Percentiles rank a stretch among this genome's conserved stretches.
phyloP scores from a whole-genome alignment of 1,284 basidiomycete genomes.

The Ceratobasidium theobromae region DNA sequence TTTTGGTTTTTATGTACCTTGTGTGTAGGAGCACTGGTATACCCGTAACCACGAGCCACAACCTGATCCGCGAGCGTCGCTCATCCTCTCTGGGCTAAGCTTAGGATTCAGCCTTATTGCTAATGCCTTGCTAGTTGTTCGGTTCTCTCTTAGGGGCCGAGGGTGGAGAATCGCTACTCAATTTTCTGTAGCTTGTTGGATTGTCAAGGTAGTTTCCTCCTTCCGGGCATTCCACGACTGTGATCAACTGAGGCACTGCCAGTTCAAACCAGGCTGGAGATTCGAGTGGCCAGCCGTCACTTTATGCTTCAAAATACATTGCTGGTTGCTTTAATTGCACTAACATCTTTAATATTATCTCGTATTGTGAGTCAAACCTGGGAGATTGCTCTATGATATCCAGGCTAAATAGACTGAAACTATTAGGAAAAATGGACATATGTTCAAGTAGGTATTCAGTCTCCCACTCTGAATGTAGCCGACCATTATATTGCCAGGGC shows the following conservation, averaged over 20 bases:
- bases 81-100: conserved; percentile 46
- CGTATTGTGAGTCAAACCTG: conserved; percentile 36
- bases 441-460: conserved; percentile 29
- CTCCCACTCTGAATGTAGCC: neutral
- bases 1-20: neutral
- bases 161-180: conserved; percentile 43
- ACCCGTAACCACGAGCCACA: conserved; percentile 38
- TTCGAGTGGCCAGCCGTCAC: conserved; percentile 44
- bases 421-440: conserved; percentile 38
- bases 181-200: conserved; percentile 46
- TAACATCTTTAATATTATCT: conserved; percentile 37
- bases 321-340: conserved; percentile 44
- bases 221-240: neutral
- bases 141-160: conserved; percentile 44
- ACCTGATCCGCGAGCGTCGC: conserved; percentile 42
- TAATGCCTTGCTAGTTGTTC: conserved; percentile 46
- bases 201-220: conserved; percentile 43
- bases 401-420: neutral
- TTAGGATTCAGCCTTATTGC: conserved; percentile 48
- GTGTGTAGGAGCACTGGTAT: conserved; percentile 43
- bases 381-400: too few species aligned
- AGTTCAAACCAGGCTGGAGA: conserved; percentile 38
- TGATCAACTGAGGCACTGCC: conserved; percentile 6
- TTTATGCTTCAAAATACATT: conserved; percentile 48
- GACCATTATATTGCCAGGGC: conserved; percentile 31